Conservation (phyloP, 257 asterid genomes). For the Anisodus acutangulus region DNA sequence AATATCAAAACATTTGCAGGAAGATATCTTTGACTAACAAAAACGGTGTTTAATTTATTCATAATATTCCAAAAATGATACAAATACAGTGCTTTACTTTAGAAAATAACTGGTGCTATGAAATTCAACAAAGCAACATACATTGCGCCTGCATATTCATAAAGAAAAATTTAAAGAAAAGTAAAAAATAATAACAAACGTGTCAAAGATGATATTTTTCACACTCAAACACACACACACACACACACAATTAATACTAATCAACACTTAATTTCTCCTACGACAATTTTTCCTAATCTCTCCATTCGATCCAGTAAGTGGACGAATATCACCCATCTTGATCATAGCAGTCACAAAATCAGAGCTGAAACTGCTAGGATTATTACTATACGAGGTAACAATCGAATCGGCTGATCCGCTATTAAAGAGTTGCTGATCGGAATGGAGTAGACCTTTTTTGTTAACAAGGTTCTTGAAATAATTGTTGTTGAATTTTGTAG, state of each 20-base stretch:
- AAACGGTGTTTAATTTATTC: neutral
- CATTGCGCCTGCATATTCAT: neutral
- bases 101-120: neutral
- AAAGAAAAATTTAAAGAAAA: neutral
- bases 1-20: neutral
- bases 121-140: neutral
- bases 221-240: neutral
- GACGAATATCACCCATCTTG: constrained; percentile 78
- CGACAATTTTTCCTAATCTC: constrained; percentile 85
- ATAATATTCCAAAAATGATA: constrained; percentile 4
- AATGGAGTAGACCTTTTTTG: constrained; percentile 34
- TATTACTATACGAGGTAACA: constrained; percentile 27
- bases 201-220: neutral
- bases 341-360: constrained; percentile 75
- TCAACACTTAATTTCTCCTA: constrained; percentile 42
- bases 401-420: constrained; percentile 33
- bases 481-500: constrained; percentile 22
- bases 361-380: constrained; percentile 48
- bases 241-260: neutral
- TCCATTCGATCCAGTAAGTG: constrained; percentile 75
- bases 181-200: neutral
- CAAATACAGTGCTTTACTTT: neutral
- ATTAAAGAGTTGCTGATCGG: constrained; percentile 32
- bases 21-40: neutral
- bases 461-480: constrained; percentile 31